Conservation (phyloP, 805 yeast species). For the Sugiyamaella mastotermitis region DNA sequence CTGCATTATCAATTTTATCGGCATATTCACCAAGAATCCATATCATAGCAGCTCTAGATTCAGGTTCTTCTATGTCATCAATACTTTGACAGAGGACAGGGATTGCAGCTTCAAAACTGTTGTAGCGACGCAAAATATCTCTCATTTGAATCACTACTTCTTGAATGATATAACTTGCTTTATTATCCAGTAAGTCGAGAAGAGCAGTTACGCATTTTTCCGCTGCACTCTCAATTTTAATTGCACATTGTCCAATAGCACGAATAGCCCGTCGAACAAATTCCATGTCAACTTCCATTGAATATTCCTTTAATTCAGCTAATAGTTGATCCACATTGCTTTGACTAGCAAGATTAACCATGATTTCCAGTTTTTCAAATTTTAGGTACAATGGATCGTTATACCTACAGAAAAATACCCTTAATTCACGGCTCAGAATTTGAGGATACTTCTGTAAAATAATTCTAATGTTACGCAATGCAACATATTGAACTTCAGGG, state of each 20-base stretch:
- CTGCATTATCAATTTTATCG: constrained; percentile 40
- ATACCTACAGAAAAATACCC: constrained; percentile 85
- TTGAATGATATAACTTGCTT: constrained; percentile 70
- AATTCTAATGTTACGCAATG: constrained; percentile 83
- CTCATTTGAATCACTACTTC: constrained; percentile 72
- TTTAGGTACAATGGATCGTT: constrained; percentile 90
- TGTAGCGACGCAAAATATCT: constrained; percentile 68
- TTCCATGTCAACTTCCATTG: constrained; percentile 80
- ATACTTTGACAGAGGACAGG: constrained; percentile 39
- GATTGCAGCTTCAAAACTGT: constrained; percentile 51
- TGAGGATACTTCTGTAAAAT: constrained; percentile 84
- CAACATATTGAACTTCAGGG: constrained; percentile 93
- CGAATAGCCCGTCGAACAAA: constrained; percentile 86
- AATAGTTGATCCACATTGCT: constrained; percentile 57
- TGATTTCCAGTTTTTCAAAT: constrained; percentile 87
- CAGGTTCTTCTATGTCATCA: constrained; percentile 70
- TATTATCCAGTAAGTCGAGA: constrained; percentile 59
- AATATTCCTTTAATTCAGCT: constrained; percentile 78
- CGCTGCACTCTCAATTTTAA: constrained; percentile 62
- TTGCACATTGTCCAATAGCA: constrained; percentile 86
- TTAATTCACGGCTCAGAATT: constrained; percentile 67
- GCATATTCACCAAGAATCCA: constrained; percentile 84
- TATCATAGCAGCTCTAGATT: constrained; percentile 67
- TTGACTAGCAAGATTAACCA: constrained; percentile 69
- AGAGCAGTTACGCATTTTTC: constrained; percentile 61